phyloP scores from a whole-genome alignment of 2,329 filamentous ascomycete species.

The Capronia coronata region DNA sequence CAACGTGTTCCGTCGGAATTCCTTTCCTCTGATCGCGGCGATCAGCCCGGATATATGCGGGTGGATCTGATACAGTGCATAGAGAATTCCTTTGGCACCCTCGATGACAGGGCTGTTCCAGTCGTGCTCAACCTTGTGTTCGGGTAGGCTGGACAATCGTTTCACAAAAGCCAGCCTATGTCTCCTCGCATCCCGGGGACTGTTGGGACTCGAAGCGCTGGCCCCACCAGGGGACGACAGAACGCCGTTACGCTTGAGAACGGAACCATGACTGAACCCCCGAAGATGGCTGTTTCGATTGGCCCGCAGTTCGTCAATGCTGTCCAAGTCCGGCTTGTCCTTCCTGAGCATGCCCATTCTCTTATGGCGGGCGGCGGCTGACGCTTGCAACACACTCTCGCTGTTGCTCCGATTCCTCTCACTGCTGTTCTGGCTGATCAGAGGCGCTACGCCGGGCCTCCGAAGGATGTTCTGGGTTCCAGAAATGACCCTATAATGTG shows the following conservation, averaged over 20 bases:
- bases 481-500: constrained; percentile 62
- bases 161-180: constrained; percentile 42
- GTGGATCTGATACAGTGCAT: constrained; percentile 49
- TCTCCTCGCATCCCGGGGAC: constrained; percentile 39
- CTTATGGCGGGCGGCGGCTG: constrained; percentile 45
- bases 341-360: constrained; percentile 56
- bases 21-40: constrained; percentile 41
- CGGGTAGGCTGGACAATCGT: constrained; percentile 52
- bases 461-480: constrained; percentile 44
- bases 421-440: constrained; percentile 53
- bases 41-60: constrained; percentile 43
- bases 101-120: constrained; percentile 48
- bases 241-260: constrained; percentile 37
- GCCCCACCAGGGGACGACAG: constrained; percentile 29
- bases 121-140: constrained; percentile 46
- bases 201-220: constrained; percentile 41
- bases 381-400: constrained; percentile 51
- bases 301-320: constrained; percentile 47
- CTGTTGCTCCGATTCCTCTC: constrained; percentile 56
- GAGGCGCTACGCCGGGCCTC: constrained; percentile 66
- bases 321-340: constrained; percentile 50
- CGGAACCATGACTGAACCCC: constrained; percentile 53
- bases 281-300: constrained; percentile 51
- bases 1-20: constrained; percentile 45
- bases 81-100: constrained; percentile 50